Conservation (phyloP, 768 basidiomycete species). For the Floccularia luteovirens region DNA sequence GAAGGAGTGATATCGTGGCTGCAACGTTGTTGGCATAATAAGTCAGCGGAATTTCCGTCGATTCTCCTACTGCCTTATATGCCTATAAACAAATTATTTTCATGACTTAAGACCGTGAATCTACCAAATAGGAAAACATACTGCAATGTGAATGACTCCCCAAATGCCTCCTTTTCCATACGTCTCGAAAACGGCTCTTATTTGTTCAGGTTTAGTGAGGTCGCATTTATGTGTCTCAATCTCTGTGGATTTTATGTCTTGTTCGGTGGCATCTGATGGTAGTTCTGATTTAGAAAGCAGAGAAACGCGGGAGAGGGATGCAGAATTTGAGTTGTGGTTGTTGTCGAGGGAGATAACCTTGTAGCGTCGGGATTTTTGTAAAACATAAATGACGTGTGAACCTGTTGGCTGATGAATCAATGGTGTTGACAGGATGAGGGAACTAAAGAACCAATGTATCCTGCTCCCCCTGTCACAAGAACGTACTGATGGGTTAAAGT, state of each 20-base stretch:
- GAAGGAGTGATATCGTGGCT: slow-evolving; percentile 80
- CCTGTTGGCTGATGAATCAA: slow-evolving; percentile 36
- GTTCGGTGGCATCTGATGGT: slow-evolving; percentile 52
- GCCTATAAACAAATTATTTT: slow-evolving; percentile 44
- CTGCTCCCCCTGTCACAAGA: slow-evolving; percentile 63
- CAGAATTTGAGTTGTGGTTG: slow-evolving; percentile 83
- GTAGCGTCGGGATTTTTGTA: slow-evolving; percentile 84
- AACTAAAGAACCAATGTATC: slow-evolving; percentile 73
- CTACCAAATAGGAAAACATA: slow-evolving; percentile 30
- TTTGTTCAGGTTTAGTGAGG: slow-evolving; percentile 62
- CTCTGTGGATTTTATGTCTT: slow-evolving; percentile 64
- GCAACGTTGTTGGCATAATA: slow-evolving; percentile 95
- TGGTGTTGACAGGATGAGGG: slow-evolving; percentile 1
- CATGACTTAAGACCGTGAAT: neutral
- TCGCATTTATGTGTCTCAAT: slow-evolving; percentile 70
- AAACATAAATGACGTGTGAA: slow-evolving; percentile 85
- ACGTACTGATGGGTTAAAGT: slow-evolving; percentile 26
- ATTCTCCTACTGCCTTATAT: slow-evolving; percentile 97
- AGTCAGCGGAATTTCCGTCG: slow-evolving; percentile 82
- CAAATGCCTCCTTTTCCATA: slow-evolving; percentile 90
- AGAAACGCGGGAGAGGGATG: slow-evolving; percentile 66
- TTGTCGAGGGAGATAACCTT: slow-evolving; percentile 95
- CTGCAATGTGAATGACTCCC: slow-evolving; percentile 95
- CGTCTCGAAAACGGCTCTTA: slow-evolving; percentile 72
- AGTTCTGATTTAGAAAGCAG: slow-evolving; percentile 75